Conservation (phyloP, 805 yeast genomes). For the Ogataea pilisensis region DNA sequence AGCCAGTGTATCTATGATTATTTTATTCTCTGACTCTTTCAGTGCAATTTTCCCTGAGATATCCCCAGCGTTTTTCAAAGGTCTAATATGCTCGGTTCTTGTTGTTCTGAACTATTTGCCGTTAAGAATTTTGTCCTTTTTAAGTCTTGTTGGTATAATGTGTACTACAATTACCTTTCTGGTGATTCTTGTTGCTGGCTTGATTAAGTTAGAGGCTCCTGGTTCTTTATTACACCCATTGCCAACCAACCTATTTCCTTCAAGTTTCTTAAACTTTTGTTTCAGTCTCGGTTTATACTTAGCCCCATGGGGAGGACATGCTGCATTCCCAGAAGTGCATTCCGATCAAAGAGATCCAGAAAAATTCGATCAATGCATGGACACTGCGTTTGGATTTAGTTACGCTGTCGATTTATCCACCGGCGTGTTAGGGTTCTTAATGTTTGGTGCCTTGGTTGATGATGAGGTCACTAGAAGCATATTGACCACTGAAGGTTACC, state of each 20-base stretch:
- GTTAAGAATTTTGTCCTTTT: conserved; percentile 62
- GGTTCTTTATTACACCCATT: conserved; percentile 69
- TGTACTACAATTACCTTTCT: conserved; percentile 64
- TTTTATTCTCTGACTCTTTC: conserved; percentile 60
- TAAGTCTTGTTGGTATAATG: conserved; percentile 66
- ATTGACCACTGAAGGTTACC: conserved; percentile 42
- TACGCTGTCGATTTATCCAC: conserved; percentile 56
- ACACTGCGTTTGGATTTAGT: conserved; percentile 57
- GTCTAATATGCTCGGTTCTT: conserved; percentile 34
- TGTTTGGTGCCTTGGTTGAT: conserved; percentile 48
- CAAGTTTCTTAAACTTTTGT: conserved; percentile 44
- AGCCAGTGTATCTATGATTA: conserved; percentile 53
- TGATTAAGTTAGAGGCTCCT: conserved; percentile 55
- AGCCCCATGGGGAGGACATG: conserved; percentile 87
- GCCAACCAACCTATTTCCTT: conserved; percentile 67
- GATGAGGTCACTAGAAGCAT: conserved; percentile 52
- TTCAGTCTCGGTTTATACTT: conserved; percentile 63
- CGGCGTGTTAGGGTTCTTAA: conserved; percentile 60
- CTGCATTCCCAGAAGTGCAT: conserved; percentile 70
- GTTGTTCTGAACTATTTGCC: conserved; percentile 62
- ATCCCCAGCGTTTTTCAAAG: conserved; percentile 38
- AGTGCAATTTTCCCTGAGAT: conserved; percentile 42
- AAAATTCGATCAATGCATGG: conserved; percentile 50
- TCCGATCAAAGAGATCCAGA: conserved; percentile 68
- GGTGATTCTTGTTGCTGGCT: conserved; percentile 58